Conservation (phyloP, 2,329 filamentous ascomycete species). For the Nothophaeocryptopus gaeumannii region DNA sequence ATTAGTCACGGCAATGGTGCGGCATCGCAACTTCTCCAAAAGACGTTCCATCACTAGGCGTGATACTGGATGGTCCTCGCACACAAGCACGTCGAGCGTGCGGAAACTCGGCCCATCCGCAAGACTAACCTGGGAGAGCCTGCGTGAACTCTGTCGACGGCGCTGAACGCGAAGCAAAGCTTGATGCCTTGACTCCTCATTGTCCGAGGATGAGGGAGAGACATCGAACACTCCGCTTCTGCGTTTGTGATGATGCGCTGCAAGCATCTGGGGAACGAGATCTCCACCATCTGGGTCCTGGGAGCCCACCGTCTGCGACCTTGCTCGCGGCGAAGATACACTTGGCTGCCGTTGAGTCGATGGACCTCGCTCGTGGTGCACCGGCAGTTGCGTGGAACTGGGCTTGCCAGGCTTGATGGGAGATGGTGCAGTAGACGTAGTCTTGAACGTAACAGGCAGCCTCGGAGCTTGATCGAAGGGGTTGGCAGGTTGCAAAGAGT, state of each 20-base stretch:
- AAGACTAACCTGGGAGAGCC: constrained; percentile 86
- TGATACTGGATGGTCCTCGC: constrained; percentile 95
- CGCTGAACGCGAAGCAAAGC: constrained; percentile 88
- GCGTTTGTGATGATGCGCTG: constrained; percentile 73
- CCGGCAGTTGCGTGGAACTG: constrained; percentile 48
- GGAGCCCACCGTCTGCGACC: constrained; percentile 90
- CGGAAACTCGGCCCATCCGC: constrained; percentile 82
- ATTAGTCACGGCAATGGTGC: constrained; percentile 86
- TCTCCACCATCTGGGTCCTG: constrained; percentile 71
- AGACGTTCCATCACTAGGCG: constrained; percentile 98
- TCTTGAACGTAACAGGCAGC: constrained; percentile 50
- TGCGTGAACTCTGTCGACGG: constrained; percentile 89
- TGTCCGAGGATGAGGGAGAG: constrained; percentile 95
- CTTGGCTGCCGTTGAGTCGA: constrained; percentile 32
- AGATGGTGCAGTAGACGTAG: constrained; percentile 54
- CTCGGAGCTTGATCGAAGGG: constrained; percentile 69
- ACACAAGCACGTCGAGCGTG: constrained; percentile 89
- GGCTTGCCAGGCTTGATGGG: constrained; percentile 50
- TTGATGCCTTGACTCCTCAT: constrained; percentile 89
- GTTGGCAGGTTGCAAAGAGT: constrained; percentile 66
- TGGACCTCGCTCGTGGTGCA: constrained; percentile 42
- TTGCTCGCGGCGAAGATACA: constrained; percentile 59
- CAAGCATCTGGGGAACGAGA: constrained; percentile 61
- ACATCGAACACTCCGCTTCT: constrained; percentile 94
- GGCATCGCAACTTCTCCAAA: constrained; percentile 89